Evolutionary conservation across 441 rosid species (phyloP), one percentile per base, ranked within the genome.

Genomic region (Erodium chrysanthum): DNA sequence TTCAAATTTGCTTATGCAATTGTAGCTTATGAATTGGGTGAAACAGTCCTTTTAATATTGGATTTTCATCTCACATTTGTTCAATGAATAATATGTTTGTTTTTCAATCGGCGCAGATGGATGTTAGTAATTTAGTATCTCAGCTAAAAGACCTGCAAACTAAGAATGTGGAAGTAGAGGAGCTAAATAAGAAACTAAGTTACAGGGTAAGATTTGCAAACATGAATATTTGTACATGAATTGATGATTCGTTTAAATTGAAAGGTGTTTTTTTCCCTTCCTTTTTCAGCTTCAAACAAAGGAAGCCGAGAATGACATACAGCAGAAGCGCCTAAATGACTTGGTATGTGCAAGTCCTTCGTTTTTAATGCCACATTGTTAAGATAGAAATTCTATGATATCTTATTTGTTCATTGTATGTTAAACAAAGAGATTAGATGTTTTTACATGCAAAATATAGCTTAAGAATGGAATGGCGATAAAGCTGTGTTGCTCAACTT

Each of bases 101-200:
- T 20, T 66, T 66, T 35, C 0, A 35, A 35, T 35, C 0, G 40
- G 31, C 56, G 84, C 88, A 94, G 98, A 80, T 81, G 0, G 97
- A 94, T 81, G 82, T 94, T 68, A 85, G 94, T 79, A 85, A 95
- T 73, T 78, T 94, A 73, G 90, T 91, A 48, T 81, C 96, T 61
- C 98, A 91, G 77, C 81, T 94, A 29, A 84, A 88, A 70, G 91
- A 94, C 59, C 68, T 88, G 29, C 98, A 76, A 85, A 85, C 69
- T 78, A 88, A 72, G 83, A 89, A 86, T 80, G 76, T 77, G 0
- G 94, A 86, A 33, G 74, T 86, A 81, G 96, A 91, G 78, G 89
- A 89, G 65, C 81, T 65, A 66, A 91, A 85, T 80, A 80, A 70
- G 70, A 76, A 68, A 11, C 77, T 89, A 60, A 80, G 83, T 7